phyloP scores from a whole-genome alignment of 371 early-diverging fungal species.

The Thermomucor indicae-seudaticae region DNA sequence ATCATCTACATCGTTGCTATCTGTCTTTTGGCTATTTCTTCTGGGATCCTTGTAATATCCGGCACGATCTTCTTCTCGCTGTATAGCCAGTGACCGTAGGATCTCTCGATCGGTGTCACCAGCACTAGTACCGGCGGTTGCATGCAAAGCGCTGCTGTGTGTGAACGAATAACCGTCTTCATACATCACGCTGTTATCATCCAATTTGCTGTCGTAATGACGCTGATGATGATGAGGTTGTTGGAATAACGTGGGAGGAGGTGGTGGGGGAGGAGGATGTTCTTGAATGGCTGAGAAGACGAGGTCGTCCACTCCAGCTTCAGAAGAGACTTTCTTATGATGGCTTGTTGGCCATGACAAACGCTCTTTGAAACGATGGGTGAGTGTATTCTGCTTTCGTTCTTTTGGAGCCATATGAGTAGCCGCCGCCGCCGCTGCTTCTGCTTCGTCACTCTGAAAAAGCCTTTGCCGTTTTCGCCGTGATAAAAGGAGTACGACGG shows the following conservation, averaged over 20 bases:
- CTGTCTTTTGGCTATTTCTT: not conserved
- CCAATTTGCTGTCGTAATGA: not conserved
- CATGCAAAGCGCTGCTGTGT: not conserved
- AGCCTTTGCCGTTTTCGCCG: not conserved
- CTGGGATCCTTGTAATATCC: slow-evolving; percentile 20
- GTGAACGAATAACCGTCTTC: slow-evolving; percentile 15
- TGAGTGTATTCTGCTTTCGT: not conserved
- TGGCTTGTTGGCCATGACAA: not conserved
- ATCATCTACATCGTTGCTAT: slow-evolving; percentile 1
- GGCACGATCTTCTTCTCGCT: slow-evolving; percentile 20
- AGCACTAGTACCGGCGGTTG: not conserved
- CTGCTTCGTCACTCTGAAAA: not conserved
- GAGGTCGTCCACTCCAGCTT: slow-evolving; percentile 1
- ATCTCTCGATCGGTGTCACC: slow-evolving; percentile 10
- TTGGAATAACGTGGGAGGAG: not conserved
- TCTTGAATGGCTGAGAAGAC: slow-evolving; percentile 10
- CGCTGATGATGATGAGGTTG: not conserved
- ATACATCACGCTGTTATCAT: slow-evolving; percentile 4
- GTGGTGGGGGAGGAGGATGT: slow-evolving; percentile 4
- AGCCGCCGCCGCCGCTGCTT: not conserved
- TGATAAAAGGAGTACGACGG: not conserved
- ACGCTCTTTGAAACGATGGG: slow-evolving; percentile 3
- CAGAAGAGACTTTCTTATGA: not conserved
- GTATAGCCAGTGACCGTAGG: slow-evolving; percentile 23
- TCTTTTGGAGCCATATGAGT: too few relatives aligned